Conservation (phyloP, 306 rosid genomes). For the Cicer pinnatifidum region DNA sequence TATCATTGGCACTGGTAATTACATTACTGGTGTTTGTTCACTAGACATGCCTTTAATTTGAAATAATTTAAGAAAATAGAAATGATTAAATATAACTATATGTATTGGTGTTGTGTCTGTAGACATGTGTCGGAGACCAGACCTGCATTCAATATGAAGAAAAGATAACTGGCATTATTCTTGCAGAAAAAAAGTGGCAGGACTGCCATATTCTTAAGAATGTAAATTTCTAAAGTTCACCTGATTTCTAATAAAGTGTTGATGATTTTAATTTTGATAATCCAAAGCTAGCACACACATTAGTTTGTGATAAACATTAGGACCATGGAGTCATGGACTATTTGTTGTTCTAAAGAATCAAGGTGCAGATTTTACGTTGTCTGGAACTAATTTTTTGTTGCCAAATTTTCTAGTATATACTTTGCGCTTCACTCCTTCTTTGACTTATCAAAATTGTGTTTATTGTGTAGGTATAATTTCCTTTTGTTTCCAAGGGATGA, state of each 20-base stretch:
- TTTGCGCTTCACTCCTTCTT: neutral
- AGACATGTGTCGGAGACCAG: too few relatives aligned
- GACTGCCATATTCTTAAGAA: neutral
- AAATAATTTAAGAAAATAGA: too few relatives aligned
- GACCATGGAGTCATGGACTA: too few relatives aligned
- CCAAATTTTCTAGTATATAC: neutral
- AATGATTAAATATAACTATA: too few relatives aligned
- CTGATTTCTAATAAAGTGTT: neutral
- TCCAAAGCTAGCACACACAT: neutral
- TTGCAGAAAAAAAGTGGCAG: neutral
- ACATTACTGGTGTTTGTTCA: too few relatives aligned
- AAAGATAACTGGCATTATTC: too few relatives aligned
- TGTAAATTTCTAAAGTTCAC: neutral
- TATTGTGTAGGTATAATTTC: conserved; percentile 76
- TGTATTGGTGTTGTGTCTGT: too few relatives aligned
- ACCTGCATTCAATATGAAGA: too few relatives aligned
- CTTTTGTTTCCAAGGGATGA: conserved; percentile 89
- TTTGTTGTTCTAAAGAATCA: neutral
- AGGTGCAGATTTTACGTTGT: neutral
- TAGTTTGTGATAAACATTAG: neutral
- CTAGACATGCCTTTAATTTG: too few relatives aligned
- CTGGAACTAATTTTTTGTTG: neutral
- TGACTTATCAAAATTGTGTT: neutral
- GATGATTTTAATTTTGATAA: neutral
- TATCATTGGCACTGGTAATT: too few relatives aligned